phyloP scores from a whole-genome alignment of 805 yeast genomes.

The Sugiyamaella americana region DNA sequence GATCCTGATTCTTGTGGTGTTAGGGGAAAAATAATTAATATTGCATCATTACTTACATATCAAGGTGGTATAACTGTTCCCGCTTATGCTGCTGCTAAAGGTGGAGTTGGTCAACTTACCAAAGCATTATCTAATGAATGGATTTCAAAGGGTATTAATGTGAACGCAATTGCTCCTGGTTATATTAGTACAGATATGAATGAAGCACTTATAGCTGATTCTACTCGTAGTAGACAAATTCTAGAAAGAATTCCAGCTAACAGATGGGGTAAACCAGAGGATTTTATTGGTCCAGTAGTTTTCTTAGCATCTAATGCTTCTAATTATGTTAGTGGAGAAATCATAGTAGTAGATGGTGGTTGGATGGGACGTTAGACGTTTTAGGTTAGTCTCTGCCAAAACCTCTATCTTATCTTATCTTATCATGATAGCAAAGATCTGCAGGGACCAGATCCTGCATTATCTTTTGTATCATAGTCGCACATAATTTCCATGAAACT shows the following conservation, averaged over 20 bases:
- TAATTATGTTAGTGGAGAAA: constrained; percentile 74
- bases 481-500: too few relatives aligned
- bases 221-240: constrained; percentile 45
- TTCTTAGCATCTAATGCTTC: constrained; percentile 69
- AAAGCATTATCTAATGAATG: constrained; percentile 63
- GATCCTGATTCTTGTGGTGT: constrained; percentile 50
- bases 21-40: constrained; percentile 40
- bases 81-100: constrained; percentile 63
- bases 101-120: constrained; percentile 57
- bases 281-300: constrained; percentile 66
- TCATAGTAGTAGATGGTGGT: constrained; percentile 77
- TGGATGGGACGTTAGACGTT: constrained; percentile 12
- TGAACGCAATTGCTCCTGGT: constrained; percentile 70
- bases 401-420: too few relatives aligned
- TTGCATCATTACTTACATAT: constrained; percentile 58
- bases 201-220: constrained; percentile 37
- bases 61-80: constrained; percentile 47
- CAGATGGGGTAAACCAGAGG: constrained; percentile 78
- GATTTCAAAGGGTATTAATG: constrained; percentile 50
- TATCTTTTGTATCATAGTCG: too few relatives aligned
- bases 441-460: too few relatives aligned
- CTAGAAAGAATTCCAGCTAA: constrained; percentile 63
- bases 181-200: constrained; percentile 61
- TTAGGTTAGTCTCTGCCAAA: too few relatives aligned
- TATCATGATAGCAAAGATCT: too few relatives aligned